phyloP scores from a whole-genome alignment of 352 stramenopile species.

The Phytopythium aichiense region DNA sequence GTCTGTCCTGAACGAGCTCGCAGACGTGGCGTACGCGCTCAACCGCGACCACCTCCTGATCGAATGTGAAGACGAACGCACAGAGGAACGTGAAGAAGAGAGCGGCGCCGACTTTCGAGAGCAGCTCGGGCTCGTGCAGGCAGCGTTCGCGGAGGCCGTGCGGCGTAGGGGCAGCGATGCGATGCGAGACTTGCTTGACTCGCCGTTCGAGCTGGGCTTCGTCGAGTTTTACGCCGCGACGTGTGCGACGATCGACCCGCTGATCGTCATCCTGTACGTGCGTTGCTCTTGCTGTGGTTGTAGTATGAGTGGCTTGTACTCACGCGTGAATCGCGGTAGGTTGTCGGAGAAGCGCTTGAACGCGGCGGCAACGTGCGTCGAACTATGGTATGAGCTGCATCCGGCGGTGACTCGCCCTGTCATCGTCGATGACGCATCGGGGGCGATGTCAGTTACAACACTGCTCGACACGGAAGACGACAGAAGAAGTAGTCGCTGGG shows the following conservation, averaged over 20 bases:
- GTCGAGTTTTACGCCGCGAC: conserved; percentile 45
- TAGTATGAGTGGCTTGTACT: neutral
- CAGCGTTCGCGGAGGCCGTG: conserved; percentile 28
- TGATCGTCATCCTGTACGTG: conserved; percentile 27
- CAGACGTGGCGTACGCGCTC: conserved; percentile 28
- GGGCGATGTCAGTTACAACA: neutral
- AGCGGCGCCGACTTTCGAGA: conserved; percentile 23
- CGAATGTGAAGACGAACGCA: conserved; percentile 8
- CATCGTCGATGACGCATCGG: neutral
- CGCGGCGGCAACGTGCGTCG: conserved; percentile 23
- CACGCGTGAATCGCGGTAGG: conserved; percentile 10
- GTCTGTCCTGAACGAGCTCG: conserved; percentile 34
- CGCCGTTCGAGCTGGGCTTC: conserved; percentile 39
- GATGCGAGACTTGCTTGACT: conserved; percentile 20
- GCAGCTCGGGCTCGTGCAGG: conserved; percentile 35
- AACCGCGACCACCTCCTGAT: conserved; percentile 6
- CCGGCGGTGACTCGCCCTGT: neutral
- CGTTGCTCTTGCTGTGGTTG: conserved; percentile 1
- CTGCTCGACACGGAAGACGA: neutral
- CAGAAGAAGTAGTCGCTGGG: neutral
- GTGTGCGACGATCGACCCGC: conserved; percentile 19
- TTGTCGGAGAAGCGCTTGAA: conserved; percentile 40
- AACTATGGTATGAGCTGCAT: conserved; percentile 40
- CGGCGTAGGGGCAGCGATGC: conserved; percentile 20
- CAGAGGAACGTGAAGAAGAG: conserved; percentile 1